These are phyloP conservation scores for Aspergillus ochraceus DNA, from an alignment of 2,329 filamentous ascomycete species.

Conservation along the genomic window DNA sequence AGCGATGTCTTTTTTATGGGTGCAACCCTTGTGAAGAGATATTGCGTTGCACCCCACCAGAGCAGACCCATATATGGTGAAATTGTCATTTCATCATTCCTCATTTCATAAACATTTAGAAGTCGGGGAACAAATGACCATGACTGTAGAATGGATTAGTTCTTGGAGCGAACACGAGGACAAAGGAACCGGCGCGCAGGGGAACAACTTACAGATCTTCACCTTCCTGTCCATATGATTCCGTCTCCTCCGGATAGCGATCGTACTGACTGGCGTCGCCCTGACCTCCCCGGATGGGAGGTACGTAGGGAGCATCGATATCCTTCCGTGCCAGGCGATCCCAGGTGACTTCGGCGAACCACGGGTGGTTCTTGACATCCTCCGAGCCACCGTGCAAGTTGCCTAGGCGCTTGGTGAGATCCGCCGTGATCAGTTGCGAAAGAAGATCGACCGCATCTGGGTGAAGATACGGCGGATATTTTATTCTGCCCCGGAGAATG, in stretches of 20 bases:
- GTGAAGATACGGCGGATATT: conserved; percentile 95
- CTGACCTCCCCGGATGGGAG: conserved; percentile 87
- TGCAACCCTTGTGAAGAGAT: not conserved
- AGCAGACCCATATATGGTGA: conserved; percentile 12
- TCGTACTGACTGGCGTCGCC: conserved; percentile 98
- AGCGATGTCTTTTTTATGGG: not conserved
- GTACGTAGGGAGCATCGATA: conserved; percentile 96
- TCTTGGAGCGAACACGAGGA: not conserved
- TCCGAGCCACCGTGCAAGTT: conserved; percentile 88
- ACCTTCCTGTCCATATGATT: conserved; percentile 78
- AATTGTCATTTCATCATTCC: conserved; percentile 34
- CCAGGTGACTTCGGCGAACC: conserved; percentile 98
- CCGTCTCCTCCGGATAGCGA: conserved; percentile 94
- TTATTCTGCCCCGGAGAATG: conserved; percentile 91
- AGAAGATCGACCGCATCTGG: conserved; percentile 91
- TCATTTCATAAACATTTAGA: conserved; percentile 51
- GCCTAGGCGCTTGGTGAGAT: conserved; percentile 90
- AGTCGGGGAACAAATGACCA: conserved; percentile 74
- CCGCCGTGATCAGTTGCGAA: conserved; percentile 87
- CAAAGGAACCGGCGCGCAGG: not conserved
- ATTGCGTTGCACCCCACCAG: conserved; percentile 1
- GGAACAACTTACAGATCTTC: conserved; percentile 75
- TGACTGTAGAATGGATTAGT: conserved; percentile 52
- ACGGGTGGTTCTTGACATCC: conserved; percentile 92
- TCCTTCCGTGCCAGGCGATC: conserved; percentile 91